Base-by-base conservation (phyloP, 78 protist genomes). In the Isochrysis galbana region DNA sequence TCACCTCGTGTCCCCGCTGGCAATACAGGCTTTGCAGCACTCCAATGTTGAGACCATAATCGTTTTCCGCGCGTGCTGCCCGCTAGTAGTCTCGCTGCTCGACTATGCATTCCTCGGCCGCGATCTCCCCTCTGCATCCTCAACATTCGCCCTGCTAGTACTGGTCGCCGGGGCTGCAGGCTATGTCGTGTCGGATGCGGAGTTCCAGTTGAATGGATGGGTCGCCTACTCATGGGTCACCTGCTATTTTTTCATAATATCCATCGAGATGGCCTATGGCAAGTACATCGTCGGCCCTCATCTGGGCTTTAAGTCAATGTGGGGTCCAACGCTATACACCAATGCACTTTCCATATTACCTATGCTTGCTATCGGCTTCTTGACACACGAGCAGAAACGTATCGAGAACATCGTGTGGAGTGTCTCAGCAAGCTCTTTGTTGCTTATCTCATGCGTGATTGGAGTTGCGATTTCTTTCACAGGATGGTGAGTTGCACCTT, bases 221-320 rank as follows among this genome's bases (percentile, higher is more conserved):
- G 21, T 14, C 22, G 84, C 84, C n/a, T 77, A 77, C 84, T 21
- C 46, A 46, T 21, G 23, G 74, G 74, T 61, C 74, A 32, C 36
- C 10, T 23, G 36, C 5, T 77, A 77, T 46, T 77, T 77, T 32
- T 21, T 36, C 47, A 39, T 77, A 26, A 1, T 77, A 23, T 77
- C 84, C 17, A 29, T 77, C 14, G 84, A 77, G 84, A 77, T 77
- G 84, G 84, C 46, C 48, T 77, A 77, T 32, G 84, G 84, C 46
- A 77, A 77, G 84, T 46, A 77, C 47, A 77, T 77, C 84, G 84
- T 77, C 47, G 84, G 84, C 26, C 84, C 84, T 23, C 84, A 77
- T 23, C 84, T 77, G 17, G n/a, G n/a, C 47, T 77, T 77, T 46
- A 26, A 17, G 34, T 36, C 46, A n/a, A 10, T n/a, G 21, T 70